phyloP scores from a whole-genome alignment of 1,284 basidiomycete species.

The Stygiomarasmius scandens region DNA sequence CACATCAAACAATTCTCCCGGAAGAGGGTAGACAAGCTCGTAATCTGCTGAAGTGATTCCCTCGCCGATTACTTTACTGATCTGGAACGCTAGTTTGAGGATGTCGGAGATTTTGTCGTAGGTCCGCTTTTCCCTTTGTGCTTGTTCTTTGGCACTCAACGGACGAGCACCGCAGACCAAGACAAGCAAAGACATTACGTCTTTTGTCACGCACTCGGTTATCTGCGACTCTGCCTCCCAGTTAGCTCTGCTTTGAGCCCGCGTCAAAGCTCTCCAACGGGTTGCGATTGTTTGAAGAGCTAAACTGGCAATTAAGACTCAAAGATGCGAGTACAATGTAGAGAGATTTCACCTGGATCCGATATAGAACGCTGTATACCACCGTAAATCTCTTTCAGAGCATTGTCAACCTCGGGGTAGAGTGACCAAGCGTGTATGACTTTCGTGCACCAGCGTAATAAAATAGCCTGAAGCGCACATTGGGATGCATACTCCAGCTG shows the following conservation, averaged over 20 bases:
- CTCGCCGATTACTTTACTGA: conserved; percentile 3
- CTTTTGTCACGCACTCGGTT: neutral
- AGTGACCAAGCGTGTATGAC: neutral
- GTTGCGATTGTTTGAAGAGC: neutral
- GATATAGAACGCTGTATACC: neutral
- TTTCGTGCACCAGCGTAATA: neutral
- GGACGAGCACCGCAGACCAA: neutral
- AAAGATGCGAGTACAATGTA: neutral
- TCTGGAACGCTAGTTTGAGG: neutral
- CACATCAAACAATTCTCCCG: neutral
- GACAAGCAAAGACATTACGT: neutral
- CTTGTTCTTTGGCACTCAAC: neutral
- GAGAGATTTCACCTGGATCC: neutral
- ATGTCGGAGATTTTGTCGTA: neutral
- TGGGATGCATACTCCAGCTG: neutral
- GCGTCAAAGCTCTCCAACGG: neutral
- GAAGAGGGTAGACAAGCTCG: neutral
- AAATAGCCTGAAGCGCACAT: neutral
- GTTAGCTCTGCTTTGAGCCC: neutral
- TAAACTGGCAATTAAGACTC: neutral
- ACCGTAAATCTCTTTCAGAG: neutral
- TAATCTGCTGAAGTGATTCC: conserved; percentile 7
- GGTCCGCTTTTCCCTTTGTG: neutral
- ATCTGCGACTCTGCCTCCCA: neutral
- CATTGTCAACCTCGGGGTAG: neutral